Conservation (phyloP, 352 stramenopile species). For the Phytophthora megakarya region DNA sequence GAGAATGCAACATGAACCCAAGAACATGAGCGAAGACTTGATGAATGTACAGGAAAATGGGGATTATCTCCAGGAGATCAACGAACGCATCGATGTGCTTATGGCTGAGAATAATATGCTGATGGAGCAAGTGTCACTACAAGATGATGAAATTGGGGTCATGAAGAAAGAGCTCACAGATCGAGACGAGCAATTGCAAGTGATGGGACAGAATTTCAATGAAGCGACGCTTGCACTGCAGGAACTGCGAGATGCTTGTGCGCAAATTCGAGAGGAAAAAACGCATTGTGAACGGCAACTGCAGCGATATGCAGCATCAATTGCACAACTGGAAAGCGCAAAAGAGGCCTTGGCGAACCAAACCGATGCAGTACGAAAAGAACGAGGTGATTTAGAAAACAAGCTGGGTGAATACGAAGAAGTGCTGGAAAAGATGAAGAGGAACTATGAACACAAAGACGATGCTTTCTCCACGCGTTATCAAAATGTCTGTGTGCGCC, state of each 20-base stretch:
- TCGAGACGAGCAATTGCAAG: slow-evolving; percentile 67
- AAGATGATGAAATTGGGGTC: slow-evolving; percentile 67
- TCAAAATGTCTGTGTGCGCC: slow-evolving; percentile 67
- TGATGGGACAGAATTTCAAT: slow-evolving; percentile 81
- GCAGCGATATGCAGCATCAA: slow-evolving; percentile 65
- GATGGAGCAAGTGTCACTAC: slow-evolving; percentile 81
- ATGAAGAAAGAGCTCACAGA: slow-evolving; percentile 72
- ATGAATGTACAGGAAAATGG: slow-evolving; percentile 45
- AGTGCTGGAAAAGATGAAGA: slow-evolving; percentile 66
- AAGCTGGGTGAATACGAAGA: slow-evolving; percentile 68
- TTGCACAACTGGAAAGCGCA: slow-evolving; percentile 67
- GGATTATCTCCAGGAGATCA: slow-evolving; percentile 76
- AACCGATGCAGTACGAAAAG: slow-evolving; percentile 37
- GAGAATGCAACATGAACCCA: slow-evolving; percentile 50
- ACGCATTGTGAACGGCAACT: slow-evolving; percentile 67
- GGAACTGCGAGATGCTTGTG: slow-evolving; percentile 65
- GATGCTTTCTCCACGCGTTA: slow-evolving; percentile 65
- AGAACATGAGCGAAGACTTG: slow-evolving; percentile 44
- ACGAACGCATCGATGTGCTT: slow-evolving; percentile 77
- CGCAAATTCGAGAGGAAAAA: slow-evolving; percentile 64
- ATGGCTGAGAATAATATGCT: slow-evolving; percentile 87
- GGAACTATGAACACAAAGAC: slow-evolving; percentile 61
- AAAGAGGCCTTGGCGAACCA: slow-evolving; percentile 53
- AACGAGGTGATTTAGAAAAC: slow-evolving; percentile 45
- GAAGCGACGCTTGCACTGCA: slow-evolving; percentile 70